These are phyloP conservation scores for Chenopodium berlandieri DNA, from an alignment of 148 eudicot species.

Conservation along the genomic window DNA sequence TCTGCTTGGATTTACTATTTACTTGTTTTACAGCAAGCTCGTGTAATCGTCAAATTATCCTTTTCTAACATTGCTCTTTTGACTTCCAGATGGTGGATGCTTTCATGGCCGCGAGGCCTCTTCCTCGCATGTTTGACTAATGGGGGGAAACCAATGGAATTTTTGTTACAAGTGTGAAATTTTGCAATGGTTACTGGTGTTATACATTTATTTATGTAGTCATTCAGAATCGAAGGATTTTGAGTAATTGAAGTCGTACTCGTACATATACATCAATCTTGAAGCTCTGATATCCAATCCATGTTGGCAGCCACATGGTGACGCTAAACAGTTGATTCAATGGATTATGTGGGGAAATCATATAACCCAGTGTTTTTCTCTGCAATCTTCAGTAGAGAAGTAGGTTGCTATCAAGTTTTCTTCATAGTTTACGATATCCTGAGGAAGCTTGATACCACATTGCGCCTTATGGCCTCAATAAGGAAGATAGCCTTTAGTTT, in stretches of 20 bases:
- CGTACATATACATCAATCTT: not conserved
- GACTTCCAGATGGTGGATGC: constrained; percentile 77
- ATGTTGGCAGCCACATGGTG: not conserved
- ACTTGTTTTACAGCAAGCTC: not conserved
- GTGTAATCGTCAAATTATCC: not conserved
- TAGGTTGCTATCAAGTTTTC: not conserved
- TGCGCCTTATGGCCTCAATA: too few relatives aligned
- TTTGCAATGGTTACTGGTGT: too few relatives aligned
- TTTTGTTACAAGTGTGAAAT: not conserved
- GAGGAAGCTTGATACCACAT: too few relatives aligned
- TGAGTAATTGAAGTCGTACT: not conserved
- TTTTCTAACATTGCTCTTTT: constrained; percentile 5
- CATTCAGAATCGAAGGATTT: not conserved
- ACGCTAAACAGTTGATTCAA: not conserved
- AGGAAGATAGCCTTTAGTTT: too few relatives aligned
- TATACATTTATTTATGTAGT: too few relatives aligned
- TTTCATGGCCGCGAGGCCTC: constrained; percentile 90
- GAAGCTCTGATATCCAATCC: not conserved
- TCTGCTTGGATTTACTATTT: constrained; percentile 6
- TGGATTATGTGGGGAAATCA: too few relatives aligned
- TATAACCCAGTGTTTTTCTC: too few relatives aligned
- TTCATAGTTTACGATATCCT: not conserved
- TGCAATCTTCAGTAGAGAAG: not conserved
- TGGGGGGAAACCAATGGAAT: not conserved
- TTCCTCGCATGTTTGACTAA: constrained; percentile 76